Base-by-base conservation (phyloP, 345 rosid species). In the Chamaenerion angustifolium region DNA sequence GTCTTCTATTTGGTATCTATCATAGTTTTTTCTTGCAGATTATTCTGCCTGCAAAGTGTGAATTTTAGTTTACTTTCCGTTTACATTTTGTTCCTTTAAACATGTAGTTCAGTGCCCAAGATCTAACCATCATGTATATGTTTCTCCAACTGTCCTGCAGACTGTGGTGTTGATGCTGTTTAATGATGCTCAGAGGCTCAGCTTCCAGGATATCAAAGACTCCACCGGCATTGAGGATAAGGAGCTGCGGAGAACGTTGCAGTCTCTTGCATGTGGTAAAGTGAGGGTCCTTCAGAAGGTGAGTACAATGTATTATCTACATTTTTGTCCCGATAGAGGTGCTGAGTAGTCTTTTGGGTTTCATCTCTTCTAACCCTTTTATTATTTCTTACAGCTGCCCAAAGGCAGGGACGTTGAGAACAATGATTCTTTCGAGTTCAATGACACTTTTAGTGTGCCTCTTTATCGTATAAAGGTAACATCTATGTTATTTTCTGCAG, bases 191-290 rank as follows among this genome's bases (percentile, higher is more conserved):
- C 75, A 78, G 59, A 87, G 70, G 70, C 94, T 92, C 66, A 79
- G 81, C 74, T 80, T 87, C 59, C 88, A 80, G 80, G 95, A 92
- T 65, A 79, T 87, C 48, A 87, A 85, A 67, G 98, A 84, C 42
- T 71, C 95, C 54, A 92, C 96, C 4, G 73, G 94, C 58, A 82
- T 92, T 52, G 98, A 92, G 71, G 96, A 87, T 66, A 87, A 87
- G 65, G 98, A 92, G 62, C 73, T 92, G 69, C 77, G 88, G 52
- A 77, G 96, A 69, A 92, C 96, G 37, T 65, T 92, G 56, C 98
- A 92, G 68, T 92, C 98, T 25, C 95, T 92, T 67, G 98, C 96
- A 11, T 87, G 98, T 58, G 98, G 98, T 42, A 92, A 84, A 88
- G 83, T 84, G 52, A 81, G 95, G 37, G 95, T 92, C 69, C 81